Evolutionary conservation across 805 yeast species (phyloP), one percentile per base, ranked within the genome.

Genomic region (Candida germanica): DNA sequence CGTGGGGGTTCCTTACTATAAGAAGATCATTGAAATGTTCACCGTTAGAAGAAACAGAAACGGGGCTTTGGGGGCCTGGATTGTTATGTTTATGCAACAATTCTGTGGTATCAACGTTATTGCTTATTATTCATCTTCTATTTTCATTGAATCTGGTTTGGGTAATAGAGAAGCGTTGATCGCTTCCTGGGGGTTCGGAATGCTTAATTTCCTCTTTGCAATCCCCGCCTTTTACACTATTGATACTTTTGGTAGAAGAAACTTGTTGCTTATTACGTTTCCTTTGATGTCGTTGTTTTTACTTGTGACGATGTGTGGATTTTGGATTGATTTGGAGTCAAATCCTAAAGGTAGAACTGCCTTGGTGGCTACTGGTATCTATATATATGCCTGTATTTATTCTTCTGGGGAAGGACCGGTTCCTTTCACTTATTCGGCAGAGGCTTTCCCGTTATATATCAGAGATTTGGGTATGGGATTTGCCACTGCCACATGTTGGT

Each of bases 391-490:
- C 0, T 71, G 77, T 26, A 81, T 83, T 38, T 87, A 87, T 59
- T 83, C 94, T 1, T 77, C 85, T 2, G 91, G 94, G 35, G 87
- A 83, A 57, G 95, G 95, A 27, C 94, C 93, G 10, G 93, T 87
- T 28, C 94, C 95, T 4, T 87, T 87, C 65, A 83, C 93, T 2
- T 84, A 87, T 54, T 80, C 88, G 15, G 94, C 95, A 7, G 95
- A 87, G 59, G 83, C 50, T 76, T 66, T 83, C 65, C 87, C 91
- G 41, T 67, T 85, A 51, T 82, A 83, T 51, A 76, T 84, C 43
- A 77, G 94, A 61, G 88, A 86, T 46, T 62, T 84, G 36, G 89
- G 91, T 35, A 82, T 87, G 80, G 79, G 88, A 2, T 67, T 80
- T 45, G 91, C 89, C 20, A 80, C 89, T 16, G 81, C 85, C 16